phyloP scores from a whole-genome alignment of 768 basidiomycete species.

The Boletus sensibilis region DNA sequence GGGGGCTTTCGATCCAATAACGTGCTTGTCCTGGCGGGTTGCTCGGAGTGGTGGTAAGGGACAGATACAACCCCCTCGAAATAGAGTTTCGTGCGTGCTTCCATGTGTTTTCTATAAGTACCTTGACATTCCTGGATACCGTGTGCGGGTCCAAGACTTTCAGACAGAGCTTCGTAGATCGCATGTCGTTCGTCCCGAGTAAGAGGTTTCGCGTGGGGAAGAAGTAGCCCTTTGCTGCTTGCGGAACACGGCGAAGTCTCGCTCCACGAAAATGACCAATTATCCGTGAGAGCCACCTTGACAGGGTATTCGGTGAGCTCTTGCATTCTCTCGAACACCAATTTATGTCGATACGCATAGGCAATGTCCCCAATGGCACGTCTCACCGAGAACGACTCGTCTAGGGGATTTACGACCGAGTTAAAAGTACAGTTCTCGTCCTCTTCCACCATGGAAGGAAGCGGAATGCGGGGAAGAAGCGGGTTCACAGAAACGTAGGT shows the following conservation, averaged over 20 bases:
- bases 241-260: constrained; percentile 22
- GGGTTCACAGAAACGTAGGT: constrained; percentile 29
- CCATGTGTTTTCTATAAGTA: constrained; percentile 53
- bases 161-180: constrained; percentile 51
- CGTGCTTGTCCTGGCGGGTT: constrained; percentile 4
- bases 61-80: constrained; percentile 41
- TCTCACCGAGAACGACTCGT: constrained; percentile 28
- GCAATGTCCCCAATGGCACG: constrained; percentile 31
- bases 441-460: constrained; percentile 1
- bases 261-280: constrained; percentile 12
- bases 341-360: constrained; percentile 28
- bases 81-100: constrained; percentile 45
- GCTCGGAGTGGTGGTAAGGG: constrained; percentile 18
- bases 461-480: constrained; percentile 14
- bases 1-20: constrained; percentile 13
- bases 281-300: constrained; percentile 9
- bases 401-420: constrained; percentile 19
- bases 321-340: constrained; percentile 29
- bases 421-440: constrained; percentile 14
- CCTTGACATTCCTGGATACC: constrained; percentile 52
- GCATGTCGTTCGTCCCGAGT: constrained; percentile 46
- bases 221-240: constrained; percentile 13
- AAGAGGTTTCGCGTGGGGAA: constrained; percentile 32
- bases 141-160: constrained; percentile 43
- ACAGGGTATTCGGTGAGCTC: constrained; percentile 20